phyloP scores from a whole-genome alignment of 192 early-diverging fungal genomes.

The Ambispora gerdemannii region DNA sequence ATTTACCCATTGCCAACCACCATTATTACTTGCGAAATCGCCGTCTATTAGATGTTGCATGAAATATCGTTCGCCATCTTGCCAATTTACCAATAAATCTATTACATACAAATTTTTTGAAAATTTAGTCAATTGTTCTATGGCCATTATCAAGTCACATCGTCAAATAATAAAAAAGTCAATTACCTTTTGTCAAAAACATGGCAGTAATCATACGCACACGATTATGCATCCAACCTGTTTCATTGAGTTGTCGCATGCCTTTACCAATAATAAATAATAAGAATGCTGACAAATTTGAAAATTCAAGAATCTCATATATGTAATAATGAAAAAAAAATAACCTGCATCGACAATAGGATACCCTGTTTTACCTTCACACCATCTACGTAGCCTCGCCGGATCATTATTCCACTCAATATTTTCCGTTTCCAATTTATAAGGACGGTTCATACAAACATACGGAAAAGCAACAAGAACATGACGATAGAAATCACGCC shows the following conservation, averaged over 20 bases:
- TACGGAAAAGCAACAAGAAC: constrained; percentile 55
- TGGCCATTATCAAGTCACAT: too few species aligned
- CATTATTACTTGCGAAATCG: constrained; percentile 68
- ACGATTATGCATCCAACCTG: constrained; percentile 65
- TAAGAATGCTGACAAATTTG: constrained; percentile 18
- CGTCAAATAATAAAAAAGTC: background rate
- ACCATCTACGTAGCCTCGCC: constrained; percentile 53
- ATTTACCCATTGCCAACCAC: constrained; percentile 64
- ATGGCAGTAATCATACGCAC: constrained; percentile 58
- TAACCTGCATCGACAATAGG: constrained; percentile 63
- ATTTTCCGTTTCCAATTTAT: constrained; percentile 46
- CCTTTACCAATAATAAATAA: too few species aligned
- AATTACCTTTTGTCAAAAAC: constrained; percentile 39
- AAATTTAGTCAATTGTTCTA: too few species aligned
- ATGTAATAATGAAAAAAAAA: background rate
- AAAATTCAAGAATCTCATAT: background rate
- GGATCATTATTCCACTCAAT: constrained; percentile 54
- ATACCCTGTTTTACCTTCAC: constrained; percentile 63
- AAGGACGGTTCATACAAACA: constrained; percentile 57
- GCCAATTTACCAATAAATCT: constrained; percentile 62
- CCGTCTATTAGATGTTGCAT: constrained; percentile 64
- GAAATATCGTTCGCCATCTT: constrained; percentile 66
- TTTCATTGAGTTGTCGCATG: constrained; percentile 59
- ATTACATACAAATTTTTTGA: too few species aligned
- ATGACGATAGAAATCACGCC: constrained; percentile 66